Percentiles rank a stretch among this genome's conserved stretches.
Conservation (phyloP, 1,139 yeast species). For the Wickerhamomyces sp. region DNA sequence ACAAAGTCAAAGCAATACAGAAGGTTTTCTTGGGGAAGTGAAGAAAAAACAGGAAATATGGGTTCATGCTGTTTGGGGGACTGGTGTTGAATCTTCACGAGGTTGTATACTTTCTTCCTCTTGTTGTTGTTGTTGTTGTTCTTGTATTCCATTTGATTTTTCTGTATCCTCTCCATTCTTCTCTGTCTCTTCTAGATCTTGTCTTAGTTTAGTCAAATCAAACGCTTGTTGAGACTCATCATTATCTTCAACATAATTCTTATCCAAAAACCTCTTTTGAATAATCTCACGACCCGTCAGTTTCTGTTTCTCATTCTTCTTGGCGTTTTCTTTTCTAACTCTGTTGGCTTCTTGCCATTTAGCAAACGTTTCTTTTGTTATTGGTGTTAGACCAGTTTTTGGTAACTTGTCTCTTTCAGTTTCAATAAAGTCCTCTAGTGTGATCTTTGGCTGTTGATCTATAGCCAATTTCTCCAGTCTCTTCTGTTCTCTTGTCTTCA, state of each 20-base stretch:
- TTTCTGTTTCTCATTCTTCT: constrained; percentile 46
- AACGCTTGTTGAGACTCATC: constrained; percentile 52
- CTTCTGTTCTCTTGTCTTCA: constrained; percentile 95
- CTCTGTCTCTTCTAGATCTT: constrained; percentile 35
- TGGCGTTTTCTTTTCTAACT: constrained; percentile 57
- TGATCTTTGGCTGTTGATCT: constrained; percentile 83
- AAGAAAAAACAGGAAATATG: neutral
- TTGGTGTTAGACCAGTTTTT: constrained; percentile 74
- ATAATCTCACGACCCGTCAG: constrained; percentile 81
- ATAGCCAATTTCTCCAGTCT: constrained; percentile 81
- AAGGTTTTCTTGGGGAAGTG: neutral
- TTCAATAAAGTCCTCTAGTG: constrained; percentile 93
- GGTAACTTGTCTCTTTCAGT: constrained; percentile 88
- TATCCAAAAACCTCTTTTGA: constrained; percentile 69
- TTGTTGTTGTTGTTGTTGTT: neutral
- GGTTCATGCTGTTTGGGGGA: neutral
- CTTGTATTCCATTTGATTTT: neutral
- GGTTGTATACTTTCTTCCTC: constrained; percentile 1
- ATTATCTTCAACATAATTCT: constrained; percentile 31
- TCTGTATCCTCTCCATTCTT: constrained; percentile 12
- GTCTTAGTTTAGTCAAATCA: constrained; percentile 65
- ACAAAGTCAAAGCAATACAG: constrained; percentile 14
- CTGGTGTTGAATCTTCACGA: neutral
- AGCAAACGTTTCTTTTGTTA: constrained; percentile 75
- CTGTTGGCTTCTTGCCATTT: constrained; percentile 77